A percentile compares a stretch with the other conserved stretches of the same genome.
phyloP scores from a whole-genome alignment of 169 alveolate genomes.

The Plasmodium adleri region DNA sequence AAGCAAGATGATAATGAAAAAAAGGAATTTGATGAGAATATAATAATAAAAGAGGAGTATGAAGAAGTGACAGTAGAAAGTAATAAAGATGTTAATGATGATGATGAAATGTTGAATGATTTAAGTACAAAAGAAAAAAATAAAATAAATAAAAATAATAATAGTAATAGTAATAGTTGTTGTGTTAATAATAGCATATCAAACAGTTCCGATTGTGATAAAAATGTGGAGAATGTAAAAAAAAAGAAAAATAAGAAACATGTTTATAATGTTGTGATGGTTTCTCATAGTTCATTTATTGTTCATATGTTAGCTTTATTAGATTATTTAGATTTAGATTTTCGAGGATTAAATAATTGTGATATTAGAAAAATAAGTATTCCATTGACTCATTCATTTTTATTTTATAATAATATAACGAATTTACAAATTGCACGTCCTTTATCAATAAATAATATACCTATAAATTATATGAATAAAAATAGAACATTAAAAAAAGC shows the following conservation, averaged over 20 bases:
- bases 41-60: no score
- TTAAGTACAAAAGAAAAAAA: no score
- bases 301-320: slow-evolving; percentile 39
- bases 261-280: slow-evolving; percentile 36
- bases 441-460: slow-evolving; percentile 18
- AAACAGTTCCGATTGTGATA: no score
- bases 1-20: not conserved
- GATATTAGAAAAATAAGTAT: slow-evolving; percentile 38
- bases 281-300: slow-evolving; percentile 73
- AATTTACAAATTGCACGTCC: slow-evolving; percentile 55
- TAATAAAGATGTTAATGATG: not conserved
- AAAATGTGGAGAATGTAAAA: not conserved
- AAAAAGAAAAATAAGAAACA: not conserved
- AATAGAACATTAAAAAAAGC: slow-evolving; percentile 42
- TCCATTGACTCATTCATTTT: slow-evolving; percentile 43
- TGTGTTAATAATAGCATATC: not conserved
- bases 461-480: slow-evolving; percentile 18
- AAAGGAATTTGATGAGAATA: no score
- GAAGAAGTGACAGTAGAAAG: not conserved
- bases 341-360: slow-evolving; percentile 40
- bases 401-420: slow-evolving; percentile 60
- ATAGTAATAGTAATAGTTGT: not conserved
- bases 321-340: slow-evolving; percentile 58
- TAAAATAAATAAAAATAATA: not conserved
- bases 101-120: not conserved